Base-by-base conservation (phyloP, 2,329 filamentous ascomycete genomes). In the Fusarium coicis region DNA sequence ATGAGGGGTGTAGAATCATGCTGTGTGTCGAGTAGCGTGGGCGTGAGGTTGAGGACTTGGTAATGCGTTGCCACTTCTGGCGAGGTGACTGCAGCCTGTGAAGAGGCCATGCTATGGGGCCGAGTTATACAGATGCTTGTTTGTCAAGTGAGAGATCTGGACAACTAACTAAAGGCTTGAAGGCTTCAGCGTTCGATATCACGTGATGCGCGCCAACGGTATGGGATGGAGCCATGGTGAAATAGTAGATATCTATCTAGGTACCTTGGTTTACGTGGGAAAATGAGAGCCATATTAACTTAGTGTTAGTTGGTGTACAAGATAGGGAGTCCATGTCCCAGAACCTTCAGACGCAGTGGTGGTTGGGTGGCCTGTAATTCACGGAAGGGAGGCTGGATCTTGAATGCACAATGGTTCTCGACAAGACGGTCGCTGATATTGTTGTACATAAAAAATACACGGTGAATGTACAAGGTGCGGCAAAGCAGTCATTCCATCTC, bases 41-140 rank as follows among this genome's bases (percentile, higher is more conserved):
- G 84, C 18, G 87, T 86, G 68, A 92, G 83, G 66, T 85, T 85
- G 64, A 92, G 88, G 76, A 92, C 84, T 68, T 90, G 84, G 80
- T 92, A 92, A 80, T 91, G 85, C 43, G 88, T 90, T 74, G 84
- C 80, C 71, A 80, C 76, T 52, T 55, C 60, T 23, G 46, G 40
- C 40, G 59, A 40, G 47, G 50, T 63, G 11, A 61, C 36, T 55
- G 43, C 37, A 39, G 56, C 44, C 16, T 66, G 62, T 28, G 68
- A 65, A 34, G 62, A 40, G 37, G 62, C 66, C 66, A 74, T 73
- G 39, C 21, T 52, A n/a, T 39, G 28, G 50, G 16, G 15, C 49
- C 47, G 47, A 23, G 36, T 53, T 46, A 36, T 44, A n/a, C 16
- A 11, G 32, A 42, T 39, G 28, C 14, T 28, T 28, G 30, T 46